These are phyloP conservation scores for Pontederia crassipes DNA, from an alignment of 176 grass and related monocot species.

Conservation along the genomic window DNA sequence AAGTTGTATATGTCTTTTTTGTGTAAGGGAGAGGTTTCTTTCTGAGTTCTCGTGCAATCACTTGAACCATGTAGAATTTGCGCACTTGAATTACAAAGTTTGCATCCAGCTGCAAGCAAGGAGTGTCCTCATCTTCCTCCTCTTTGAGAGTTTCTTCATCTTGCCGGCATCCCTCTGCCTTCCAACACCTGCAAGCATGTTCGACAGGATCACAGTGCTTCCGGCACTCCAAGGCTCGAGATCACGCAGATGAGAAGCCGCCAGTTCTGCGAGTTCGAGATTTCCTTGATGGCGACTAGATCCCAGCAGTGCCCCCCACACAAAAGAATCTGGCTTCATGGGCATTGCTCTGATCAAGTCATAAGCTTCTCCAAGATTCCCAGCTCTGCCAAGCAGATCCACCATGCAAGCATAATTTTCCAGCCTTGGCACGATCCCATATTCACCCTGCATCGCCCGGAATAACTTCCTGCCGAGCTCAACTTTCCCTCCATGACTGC, in stretches of 20 bases:
- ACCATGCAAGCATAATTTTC: constrained; percentile 71
- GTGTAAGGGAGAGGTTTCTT: no score
- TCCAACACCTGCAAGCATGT: constrained; percentile 19
- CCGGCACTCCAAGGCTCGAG: constrained; percentile 39
- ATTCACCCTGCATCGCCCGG: constrained; percentile 33
- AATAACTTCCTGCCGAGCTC: constrained; percentile 28
- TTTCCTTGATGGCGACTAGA: constrained; percentile 49
- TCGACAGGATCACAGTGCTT: constrained; percentile 38
- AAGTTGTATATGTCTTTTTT: no score
- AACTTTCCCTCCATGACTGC: constrained; percentile 54
- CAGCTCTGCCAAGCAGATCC: constrained; percentile 44
- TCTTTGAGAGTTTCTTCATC: constrained; percentile 43
- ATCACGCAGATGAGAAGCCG: constrained; percentile 19
- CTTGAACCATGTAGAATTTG: no score
- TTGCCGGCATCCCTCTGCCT: constrained; percentile 26
- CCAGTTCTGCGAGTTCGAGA: constrained; percentile 35
- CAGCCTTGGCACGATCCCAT: constrained; percentile 35
- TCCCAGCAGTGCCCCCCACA: constrained; percentile 55
- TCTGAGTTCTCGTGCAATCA: no score
- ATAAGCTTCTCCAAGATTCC: constrained; percentile 34
- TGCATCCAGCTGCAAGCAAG: constrained; percentile 44
- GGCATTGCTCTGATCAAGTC: constrained; percentile 45
- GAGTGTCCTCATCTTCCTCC: constrained; percentile 30
- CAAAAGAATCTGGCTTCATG: constrained; percentile 47
- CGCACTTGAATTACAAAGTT: no score